A percentile compares a stretch with the other conserved stretches of the same genome.
Conservation (phyloP, 1,284 basidiomycete genomes). For the Phlebopus sp. region DNA sequence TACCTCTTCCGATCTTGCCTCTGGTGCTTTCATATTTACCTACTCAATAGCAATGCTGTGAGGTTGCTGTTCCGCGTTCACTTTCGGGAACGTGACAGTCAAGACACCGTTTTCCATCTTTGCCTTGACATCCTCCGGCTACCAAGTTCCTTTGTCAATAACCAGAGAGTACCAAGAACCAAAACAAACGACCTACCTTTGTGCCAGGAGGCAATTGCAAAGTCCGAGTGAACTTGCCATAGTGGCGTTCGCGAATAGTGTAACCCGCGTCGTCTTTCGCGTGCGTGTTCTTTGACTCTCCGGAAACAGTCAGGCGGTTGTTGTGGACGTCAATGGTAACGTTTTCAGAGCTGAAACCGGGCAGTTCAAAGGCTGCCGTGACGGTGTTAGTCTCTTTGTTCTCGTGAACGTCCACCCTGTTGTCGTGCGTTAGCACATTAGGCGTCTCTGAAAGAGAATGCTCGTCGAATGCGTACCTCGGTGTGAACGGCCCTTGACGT, state of each 20-base stretch:
- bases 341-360: constrained; percentile 41
- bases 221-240: constrained; percentile 37
- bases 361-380: constrained; percentile 43
- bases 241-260: constrained; percentile 35
- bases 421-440: too few species aligned
- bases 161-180: neutral
- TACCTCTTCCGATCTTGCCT: too few species aligned
- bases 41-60: constrained; percentile 18
- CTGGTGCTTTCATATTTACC: too few species aligned
- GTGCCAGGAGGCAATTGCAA: constrained; percentile 37
- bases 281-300: constrained; percentile 28
- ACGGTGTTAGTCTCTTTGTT: constrained; percentile 35
- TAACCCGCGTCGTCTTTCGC: constrained; percentile 33
- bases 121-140: constrained; percentile 11
- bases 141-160: too few species aligned
- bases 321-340: constrained; percentile 39
- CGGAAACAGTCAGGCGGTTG: constrained; percentile 38
- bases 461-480: too few species aligned
- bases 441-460: too few species aligned
- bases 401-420: constrained; percentile 35
- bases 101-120: constrained; percentile 30
- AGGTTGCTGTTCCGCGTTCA: constrained; percentile 19
- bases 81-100: constrained; percentile 31
- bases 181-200: constrained; percentile 29
- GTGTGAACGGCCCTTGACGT: too few species aligned